Evolutionary conservation across 2,329 filamentous ascomycete species (phyloP).

Genomic region (Aspergillus japonicus): DNA sequence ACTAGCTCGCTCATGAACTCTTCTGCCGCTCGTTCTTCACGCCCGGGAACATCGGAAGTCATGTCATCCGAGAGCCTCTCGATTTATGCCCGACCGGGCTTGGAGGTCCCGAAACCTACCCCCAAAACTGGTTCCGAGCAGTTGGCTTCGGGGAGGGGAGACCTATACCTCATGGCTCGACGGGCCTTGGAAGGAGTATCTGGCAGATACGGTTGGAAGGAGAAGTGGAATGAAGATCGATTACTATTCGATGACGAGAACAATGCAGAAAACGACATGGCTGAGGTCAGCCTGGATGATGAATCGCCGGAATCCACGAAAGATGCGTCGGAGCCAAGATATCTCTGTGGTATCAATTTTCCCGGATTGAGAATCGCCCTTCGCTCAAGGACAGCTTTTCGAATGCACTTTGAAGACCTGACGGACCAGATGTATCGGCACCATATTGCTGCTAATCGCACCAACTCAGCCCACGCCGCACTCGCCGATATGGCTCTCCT

Average conservation of each 20-base stretch:
- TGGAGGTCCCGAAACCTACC: slow-evolving; percentile 35
- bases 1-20: slow-evolving; percentile 39
- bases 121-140: slow-evolving; percentile 68
- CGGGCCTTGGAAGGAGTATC: slow-evolving; percentile 76
- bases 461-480: slow-evolving; percentile 72
- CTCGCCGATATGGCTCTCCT: slow-evolving; percentile 83
- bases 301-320: slow-evolving; percentile 20
- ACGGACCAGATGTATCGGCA: slow-evolving; percentile 82
- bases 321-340: slow-evolving; percentile 20
- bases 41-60: slow-evolving; percentile 30
- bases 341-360: slow-evolving; percentile 52
- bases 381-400: slow-evolving; percentile 63
- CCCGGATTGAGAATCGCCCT: slow-evolving; percentile 61
- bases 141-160: slow-evolving; percentile 76
- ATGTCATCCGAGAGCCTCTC: slow-evolving; percentile 28
- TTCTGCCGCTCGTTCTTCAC: slow-evolving; percentile 20
- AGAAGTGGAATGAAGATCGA: slow-evolving; percentile 67
- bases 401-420: slow-evolving; percentile 68
- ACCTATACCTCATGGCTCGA: slow-evolving; percentile 76
- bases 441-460: slow-evolving; percentile 74
- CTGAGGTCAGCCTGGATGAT: slow-evolving; percentile 37
- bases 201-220: slow-evolving; percentile 69
- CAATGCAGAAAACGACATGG: slow-evolving; percentile 30
- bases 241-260: slow-evolving; percentile 38
- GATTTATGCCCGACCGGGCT: slow-evolving; percentile 44